Evolutionary conservation across 805 yeast species (phyloP), one percentile per base, ranked within the genome.

Genomic region (Saccharomycopsis selenospora): DNA sequence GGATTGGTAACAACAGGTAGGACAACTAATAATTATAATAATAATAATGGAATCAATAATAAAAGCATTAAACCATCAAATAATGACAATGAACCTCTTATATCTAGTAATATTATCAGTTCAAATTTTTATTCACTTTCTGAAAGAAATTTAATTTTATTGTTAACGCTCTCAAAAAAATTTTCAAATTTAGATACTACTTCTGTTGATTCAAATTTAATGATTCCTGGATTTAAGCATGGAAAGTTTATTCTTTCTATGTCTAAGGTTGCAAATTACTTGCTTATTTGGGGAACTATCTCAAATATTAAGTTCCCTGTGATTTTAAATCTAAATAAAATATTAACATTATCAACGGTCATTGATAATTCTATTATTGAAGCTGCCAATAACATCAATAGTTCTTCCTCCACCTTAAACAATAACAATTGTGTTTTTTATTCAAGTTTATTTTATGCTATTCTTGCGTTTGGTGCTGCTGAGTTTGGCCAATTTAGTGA

Each of bases 381-480:
- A 14, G 8, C 4, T 29, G n/a, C 11, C 20, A n/a, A 4, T 11
- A 4, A 10, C 27, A 30, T n/a, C 10, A 24, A 18, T 6, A 27
- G 7, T 27, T 27, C 29, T 7, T 27, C 26, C 23, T 26, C 36
- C 7, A 11, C 33, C 17, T 14, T 26, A 2, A 20, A 13, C 30
- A 14, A 4, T 13, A 43, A 24, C 23, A 46, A 41, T 29, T 43
- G 48, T 2, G 53, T 52, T 5, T 49, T 29, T 30, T 57, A 66
- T 45, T 70, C 72, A 50, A 70, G 68, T 23, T 57, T 73, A 20
- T 61, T 74, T 4, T 72, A 73, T 54, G 62, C 75, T 4, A 60
- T 76, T 1, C 52, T 76, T 3, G 67, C 79, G 8, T 56, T 74
- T 40, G 80, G 80, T 3, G 69, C 72, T 25, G 64, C 67, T 23